These are phyloP conservation scores for Paxillus ammoniavirescens DNA, from an alignment of 768 basidiomycete species.

Conservation along the genomic window DNA sequence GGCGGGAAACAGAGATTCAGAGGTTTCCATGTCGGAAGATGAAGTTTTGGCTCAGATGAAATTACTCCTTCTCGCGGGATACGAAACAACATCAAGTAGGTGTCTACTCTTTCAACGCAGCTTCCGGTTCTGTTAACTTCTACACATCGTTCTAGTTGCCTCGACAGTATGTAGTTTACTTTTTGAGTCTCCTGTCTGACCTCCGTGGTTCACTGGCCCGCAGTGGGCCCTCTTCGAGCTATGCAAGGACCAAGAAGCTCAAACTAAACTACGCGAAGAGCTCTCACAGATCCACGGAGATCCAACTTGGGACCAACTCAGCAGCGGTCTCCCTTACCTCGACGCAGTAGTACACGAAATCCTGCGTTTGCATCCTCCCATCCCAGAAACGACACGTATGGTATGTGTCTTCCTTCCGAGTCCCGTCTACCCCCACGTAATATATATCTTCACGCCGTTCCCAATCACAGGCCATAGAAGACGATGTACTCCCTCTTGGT, in stretches of 20 bases:
- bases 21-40: slow-evolving; percentile 17
- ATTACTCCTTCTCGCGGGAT: slow-evolving; percentile 12
- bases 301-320: slow-evolving; percentile 41
- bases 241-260: slow-evolving; percentile 23
- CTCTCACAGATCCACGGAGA: slow-evolving; percentile 27
- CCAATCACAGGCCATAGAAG: slow-evolving; percentile 31
- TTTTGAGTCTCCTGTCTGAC: background rate
- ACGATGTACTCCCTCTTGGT: slow-evolving; percentile 38
- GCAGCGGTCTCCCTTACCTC: slow-evolving; percentile 36
- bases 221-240: slow-evolving; percentile 36
- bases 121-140: background rate
- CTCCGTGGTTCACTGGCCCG: background rate
- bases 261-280: slow-evolving; percentile 28
- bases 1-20: slow-evolving; percentile 29
- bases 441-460: background rate
- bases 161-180: slow-evolving; percentile 5
- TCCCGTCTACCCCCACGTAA: background rate
- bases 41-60: slow-evolving; percentile 21
- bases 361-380: slow-evolving; percentile 37
- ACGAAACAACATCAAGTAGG: slow-evolving; percentile 27
- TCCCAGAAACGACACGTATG: slow-evolving; percentile 27
- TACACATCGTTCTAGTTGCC: background rate
- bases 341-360: slow-evolving; percentile 42
- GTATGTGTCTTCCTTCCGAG: slow-evolving; percentile 23
- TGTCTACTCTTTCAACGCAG: background rate